Evolutionary conservation across 139 green algal genomes (phyloP).

Genomic region (Asterochloris sp.): DNA sequence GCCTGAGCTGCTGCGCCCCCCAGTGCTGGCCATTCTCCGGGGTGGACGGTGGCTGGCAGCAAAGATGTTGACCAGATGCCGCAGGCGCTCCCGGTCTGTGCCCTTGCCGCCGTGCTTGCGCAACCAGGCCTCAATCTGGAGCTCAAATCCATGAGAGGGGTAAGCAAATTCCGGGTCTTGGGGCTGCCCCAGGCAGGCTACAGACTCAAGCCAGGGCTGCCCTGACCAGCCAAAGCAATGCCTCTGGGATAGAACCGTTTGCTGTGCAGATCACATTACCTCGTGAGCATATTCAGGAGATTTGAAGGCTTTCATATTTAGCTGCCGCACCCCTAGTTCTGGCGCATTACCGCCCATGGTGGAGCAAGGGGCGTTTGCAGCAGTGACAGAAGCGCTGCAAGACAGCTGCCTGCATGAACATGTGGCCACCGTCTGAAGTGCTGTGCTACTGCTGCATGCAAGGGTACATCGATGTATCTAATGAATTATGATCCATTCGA

Average conservation of each 20-base stretch:
- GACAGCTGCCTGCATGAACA: no score
- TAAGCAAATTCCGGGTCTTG: no score
- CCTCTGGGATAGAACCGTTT: neutral
- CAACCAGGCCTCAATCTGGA: neutral
- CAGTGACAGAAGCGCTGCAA: no score
- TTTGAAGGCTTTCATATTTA: neutral
- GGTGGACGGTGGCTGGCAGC: neutral
- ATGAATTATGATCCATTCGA: no score
- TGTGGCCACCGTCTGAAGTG: no score
- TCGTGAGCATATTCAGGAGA: constrained; percentile 19
- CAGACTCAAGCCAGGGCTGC: no score
- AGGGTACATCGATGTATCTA: no score
- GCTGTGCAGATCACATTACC: neutral
- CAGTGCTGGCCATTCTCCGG: neutral
- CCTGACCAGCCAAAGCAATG: neutral
- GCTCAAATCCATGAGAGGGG: neutral
- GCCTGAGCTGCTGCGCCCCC: no score
- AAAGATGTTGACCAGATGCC: neutral
- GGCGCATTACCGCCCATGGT: no score
- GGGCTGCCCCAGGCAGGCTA: no score
- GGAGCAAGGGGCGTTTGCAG: no score
- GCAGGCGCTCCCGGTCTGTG: neutral
- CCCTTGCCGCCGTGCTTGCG: neutral
- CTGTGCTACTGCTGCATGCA: no score
- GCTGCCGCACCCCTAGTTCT: neutral